Conservation (phyloP, 73 alveolate genomes). For the Halteria grandinella region DNA sequence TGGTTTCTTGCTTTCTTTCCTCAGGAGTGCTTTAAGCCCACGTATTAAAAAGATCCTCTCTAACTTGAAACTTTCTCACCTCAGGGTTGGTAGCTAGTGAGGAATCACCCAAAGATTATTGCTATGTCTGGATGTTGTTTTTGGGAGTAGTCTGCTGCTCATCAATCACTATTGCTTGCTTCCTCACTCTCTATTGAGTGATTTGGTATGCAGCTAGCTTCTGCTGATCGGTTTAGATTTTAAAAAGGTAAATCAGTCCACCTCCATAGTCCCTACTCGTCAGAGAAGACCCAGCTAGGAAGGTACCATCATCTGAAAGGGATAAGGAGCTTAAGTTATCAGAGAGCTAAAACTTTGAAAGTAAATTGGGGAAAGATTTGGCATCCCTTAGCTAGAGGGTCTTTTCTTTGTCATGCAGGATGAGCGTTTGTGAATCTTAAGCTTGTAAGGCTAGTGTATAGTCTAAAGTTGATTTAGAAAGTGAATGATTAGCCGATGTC, state of each 20-base stretch:
- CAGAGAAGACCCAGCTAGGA: neutral
- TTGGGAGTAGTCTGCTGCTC: neutral
- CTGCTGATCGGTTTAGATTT: too few species aligned
- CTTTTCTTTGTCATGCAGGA: slow-evolving; percentile 27
- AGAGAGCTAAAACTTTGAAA: slow-evolving; percentile 12
- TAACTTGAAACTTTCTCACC: slow-evolving; percentile 19
- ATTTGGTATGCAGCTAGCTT: neutral
- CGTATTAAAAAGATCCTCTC: slow-evolving; percentile 44
- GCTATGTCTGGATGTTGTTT: slow-evolving; percentile 2
- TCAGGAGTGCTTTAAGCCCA: slow-evolving; percentile 61
- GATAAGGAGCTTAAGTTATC: slow-evolving; percentile 1
- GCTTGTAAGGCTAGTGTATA: neutral
- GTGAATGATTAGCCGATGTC: neutral
- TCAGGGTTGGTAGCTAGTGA: neutral
- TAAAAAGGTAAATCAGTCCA: slow-evolving; percentile 36
- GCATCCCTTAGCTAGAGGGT: slow-evolving; percentile 31
- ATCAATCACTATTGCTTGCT: slow-evolving; percentile 8
- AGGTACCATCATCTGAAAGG: slow-evolving; percentile 9
- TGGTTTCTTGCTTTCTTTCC: too few species aligned
- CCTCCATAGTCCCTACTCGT: slow-evolving; percentile 40
- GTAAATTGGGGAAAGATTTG: neutral
- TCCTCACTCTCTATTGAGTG: neutral
- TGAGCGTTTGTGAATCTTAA: neutral
- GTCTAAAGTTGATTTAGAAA: slow-evolving; percentile 14
- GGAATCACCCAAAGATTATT: neutral